Evolutionary conservation across 352 stramenopile genomes (phyloP), one percentile per base, ranked within the genome.

Genomic region (Thalassiosira exigua): DNA sequence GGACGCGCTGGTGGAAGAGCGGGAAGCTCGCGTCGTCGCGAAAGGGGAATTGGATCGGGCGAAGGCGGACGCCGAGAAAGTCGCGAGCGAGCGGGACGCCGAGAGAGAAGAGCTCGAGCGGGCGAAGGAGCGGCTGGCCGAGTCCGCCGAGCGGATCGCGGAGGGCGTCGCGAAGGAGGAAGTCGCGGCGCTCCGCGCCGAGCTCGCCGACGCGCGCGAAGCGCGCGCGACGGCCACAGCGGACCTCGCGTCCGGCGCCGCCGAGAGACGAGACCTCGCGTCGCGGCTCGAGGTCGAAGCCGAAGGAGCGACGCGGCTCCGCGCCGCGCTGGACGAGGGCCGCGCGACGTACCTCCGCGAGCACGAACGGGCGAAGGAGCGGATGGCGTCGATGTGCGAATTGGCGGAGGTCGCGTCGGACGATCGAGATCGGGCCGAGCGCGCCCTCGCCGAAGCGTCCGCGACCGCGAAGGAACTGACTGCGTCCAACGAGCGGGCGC

Each of bases 331-430:
- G n/a, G 26, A 24, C 22, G 68, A 68, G 19, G 17, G 44, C 9
- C 56, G 53, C 3, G 17, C 39, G 29, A 27, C 4, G 1, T 68
- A 67, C 30, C 44, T 32, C n/a, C 36, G 19, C 14, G 71, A 80
- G 39, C 32, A 69, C 33, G 71, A 74, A 1, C 61, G 71, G 14
- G 66, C 58, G 53, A 74, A 75, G 21, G 54, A 66, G 3, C 61
- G 74, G 24, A 9, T 79, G 2, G 48, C 4, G 0, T 68, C 72
- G 39, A 61, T 79, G 53, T 73, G 60, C 30, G 50, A 53, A 5
- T 36, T 79, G 22, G 52, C 73, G 2, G 70, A 79, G n/a, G 53
- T 24, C 26, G 52, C 62, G 3, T 67, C 52, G 17, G 32, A 52
- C 0, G 70, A 79, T 66, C n/a, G 62, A 0, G 53, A 72, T 32